Evolutionary conservation across 176 grass and related monocot species (phyloP).

Genomic region (Coix lacrymajobi): DNA sequence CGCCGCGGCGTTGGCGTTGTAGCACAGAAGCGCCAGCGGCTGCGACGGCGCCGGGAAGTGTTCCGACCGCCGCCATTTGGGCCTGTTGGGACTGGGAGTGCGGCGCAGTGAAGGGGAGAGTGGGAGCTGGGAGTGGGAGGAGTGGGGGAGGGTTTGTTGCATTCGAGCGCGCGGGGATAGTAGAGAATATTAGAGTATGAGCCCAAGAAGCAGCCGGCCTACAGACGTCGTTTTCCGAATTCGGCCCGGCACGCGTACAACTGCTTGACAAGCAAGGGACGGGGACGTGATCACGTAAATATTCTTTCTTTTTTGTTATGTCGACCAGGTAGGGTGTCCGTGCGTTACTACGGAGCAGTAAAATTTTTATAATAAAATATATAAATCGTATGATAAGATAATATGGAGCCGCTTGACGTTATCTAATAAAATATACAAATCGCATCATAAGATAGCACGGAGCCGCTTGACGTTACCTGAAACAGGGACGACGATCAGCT

Average conservation of each 20-base stretch:
- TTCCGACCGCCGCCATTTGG: conserved; percentile 46
- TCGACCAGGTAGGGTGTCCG: too few relatives aligned
- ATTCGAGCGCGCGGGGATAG: conserved; percentile 7
- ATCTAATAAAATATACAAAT: too few relatives aligned
- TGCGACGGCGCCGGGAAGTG: conserved; percentile 18
- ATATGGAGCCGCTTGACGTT: too few relatives aligned
- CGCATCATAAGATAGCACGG: too few relatives aligned
- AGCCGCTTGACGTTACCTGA: too few relatives aligned
- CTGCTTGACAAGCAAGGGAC: not conserved
- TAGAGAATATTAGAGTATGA: not conserved
- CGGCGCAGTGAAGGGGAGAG: not conserved
- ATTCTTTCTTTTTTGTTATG: too few relatives aligned
- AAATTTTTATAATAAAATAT: too few relatives aligned
- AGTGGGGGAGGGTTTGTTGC: not conserved
- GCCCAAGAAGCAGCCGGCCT: not conserved
- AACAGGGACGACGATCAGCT: too few relatives aligned
- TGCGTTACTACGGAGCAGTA: too few relatives aligned
- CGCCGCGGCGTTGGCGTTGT: not conserved
- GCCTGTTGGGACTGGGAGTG: not conserved
- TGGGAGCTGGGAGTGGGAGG: not conserved
- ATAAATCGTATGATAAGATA: too few relatives aligned
- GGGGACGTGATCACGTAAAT: too few relatives aligned
- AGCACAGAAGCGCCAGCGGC: conserved; percentile 10
- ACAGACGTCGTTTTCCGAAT: not conserved
- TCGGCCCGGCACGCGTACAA: not conserved